Evolutionary conservation across 495 filamentous ascomycete species (phyloP).

Genomic region (Penicillium daleae): DNA sequence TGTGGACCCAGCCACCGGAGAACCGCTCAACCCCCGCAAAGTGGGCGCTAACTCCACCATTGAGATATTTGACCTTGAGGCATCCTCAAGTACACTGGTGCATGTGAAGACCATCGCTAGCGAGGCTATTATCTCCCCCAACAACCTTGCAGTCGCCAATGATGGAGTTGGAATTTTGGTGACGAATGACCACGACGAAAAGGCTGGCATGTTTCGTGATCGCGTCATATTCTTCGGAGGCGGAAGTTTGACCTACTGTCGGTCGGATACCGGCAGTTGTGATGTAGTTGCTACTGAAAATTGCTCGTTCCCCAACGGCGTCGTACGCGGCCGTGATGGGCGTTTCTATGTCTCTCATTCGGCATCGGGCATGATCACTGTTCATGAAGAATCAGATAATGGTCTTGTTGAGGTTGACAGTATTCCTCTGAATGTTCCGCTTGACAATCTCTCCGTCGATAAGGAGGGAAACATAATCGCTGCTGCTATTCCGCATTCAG

Average conservation of each 20-base stretch:
- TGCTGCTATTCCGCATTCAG: slow-evolving; percentile 32
- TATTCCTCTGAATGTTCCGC: slow-evolving; percentile 30
- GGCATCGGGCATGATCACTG: slow-evolving; percentile 22
- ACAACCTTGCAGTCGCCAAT: slow-evolving; percentile 34
- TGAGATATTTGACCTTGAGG: slow-evolving; percentile 34
- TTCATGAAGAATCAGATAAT: slow-evolving; percentile 28
- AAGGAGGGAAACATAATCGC: slow-evolving; percentile 40
- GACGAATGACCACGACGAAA: slow-evolving; percentile 41
- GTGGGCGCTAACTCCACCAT: slow-evolving; percentile 45
- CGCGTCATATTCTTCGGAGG: slow-evolving; percentile 16
- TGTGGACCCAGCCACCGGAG: slow-evolving; percentile 34
- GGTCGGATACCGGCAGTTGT: slow-evolving; percentile 30
- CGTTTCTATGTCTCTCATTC: slow-evolving; percentile 40
- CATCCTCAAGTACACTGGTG: slow-evolving; percentile 18
- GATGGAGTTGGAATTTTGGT: slow-evolving; percentile 32
- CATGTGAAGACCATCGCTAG: slow-evolving; percentile 37
- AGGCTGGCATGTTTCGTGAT: slow-evolving; percentile 30
- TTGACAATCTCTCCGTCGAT: slow-evolving; percentile 47
- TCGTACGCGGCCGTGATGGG: slow-evolving; percentile 30
- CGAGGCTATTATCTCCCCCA: slow-evolving; percentile 38
- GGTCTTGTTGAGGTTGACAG: slow-evolving; percentile 27
- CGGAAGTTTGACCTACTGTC: slow-evolving; percentile 25
- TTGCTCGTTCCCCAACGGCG: slow-evolving; percentile 38
- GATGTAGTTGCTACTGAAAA: slow-evolving; percentile 25
- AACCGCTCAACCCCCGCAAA: slow-evolving; percentile 28